A percentile compares a stretch with the other conserved stretches of the same genome.
Conservation (phyloP, 2,329 filamentous ascomycete species). For the Gaeumannomyces sp. region DNA sequence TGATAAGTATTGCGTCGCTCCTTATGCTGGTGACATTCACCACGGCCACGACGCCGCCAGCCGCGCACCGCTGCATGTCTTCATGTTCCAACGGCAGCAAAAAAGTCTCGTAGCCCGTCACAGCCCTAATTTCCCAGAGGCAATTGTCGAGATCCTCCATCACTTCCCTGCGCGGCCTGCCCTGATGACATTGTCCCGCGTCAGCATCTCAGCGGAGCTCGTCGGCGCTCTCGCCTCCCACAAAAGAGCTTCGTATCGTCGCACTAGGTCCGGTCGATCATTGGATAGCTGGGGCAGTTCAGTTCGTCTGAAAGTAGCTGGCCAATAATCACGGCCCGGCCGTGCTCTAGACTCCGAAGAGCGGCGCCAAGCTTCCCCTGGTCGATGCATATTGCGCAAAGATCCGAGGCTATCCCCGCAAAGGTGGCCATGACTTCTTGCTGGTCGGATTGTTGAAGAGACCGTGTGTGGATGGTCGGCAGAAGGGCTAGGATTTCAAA, state of each 20-base stretch:
- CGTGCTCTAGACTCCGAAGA: too few species aligned
- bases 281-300: neutral
- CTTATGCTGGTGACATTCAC: neutral
- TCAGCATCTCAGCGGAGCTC: neutral
- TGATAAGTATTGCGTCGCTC: neutral
- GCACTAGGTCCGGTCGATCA: neutral
- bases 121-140: neutral
- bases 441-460: neutral
- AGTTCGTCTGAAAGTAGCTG: too few species aligned
- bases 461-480: neutral
- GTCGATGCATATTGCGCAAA: neutral
- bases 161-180: neutral
- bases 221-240: too few species aligned
- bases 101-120: neutral
- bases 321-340: too few species aligned
- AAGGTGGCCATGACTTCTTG: neutral
- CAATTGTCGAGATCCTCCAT: neutral
- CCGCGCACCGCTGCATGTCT: neutral
- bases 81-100: neutral
- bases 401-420: neutral
- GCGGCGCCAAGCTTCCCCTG: too few species aligned
- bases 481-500: neutral
- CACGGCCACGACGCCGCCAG: neutral
- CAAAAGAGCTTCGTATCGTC: neutral
- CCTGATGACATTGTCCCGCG: neutral